Evolutionary conservation across 306 rosid species (phyloP), one percentile per base, ranked within the genome.

Genomic region (Pachyrhizus erosus): DNA sequence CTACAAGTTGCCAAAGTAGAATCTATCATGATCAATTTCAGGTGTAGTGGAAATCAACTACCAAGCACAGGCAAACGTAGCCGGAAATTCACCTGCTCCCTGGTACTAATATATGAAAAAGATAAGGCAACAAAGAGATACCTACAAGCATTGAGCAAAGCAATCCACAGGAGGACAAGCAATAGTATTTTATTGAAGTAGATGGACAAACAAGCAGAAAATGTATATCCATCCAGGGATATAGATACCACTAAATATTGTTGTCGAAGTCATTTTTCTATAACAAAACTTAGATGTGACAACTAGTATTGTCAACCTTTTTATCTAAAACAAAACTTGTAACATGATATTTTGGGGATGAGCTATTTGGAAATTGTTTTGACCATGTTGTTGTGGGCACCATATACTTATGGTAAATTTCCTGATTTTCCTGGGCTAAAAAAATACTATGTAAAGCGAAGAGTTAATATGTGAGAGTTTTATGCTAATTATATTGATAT

Each of bases 1-100:
- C 26, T 12, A 58, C n/a, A 49, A 49, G 67, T 67, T 78, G 54
- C 40, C 7, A 69, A 55, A 68, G 70, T n/a, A 54, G 70, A 69
- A 68, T 14, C 40, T 10, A 62, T 57, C 72, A 49, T 78, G 40
- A 20, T 65, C 29, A 46, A 72, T 14, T 83, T 61, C 73, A 46
- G 45, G 67, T 45, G 39, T 42, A 39, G 43, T 39, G 49, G 70
- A 34, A n/a, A n/a, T n/a, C n/a, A n/a, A n/a, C n/a, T 12, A 60
- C 9, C 39, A 27, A 13, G 34, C 18, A 83, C 15, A 9, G n/a
- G 68, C 18, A 46, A 70, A 34, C 12, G 20, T 34, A 33, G 69
- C 60, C 3, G 61, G 73, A 24, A 14, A 69, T 27, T 37, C 61
- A 13, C 65, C 60, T 55, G 42, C 24, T 31, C 11, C 70, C 23